Base-by-base conservation (phyloP, 1,284 basidiomycete genomes). In the Vanrija sp. region DNA sequence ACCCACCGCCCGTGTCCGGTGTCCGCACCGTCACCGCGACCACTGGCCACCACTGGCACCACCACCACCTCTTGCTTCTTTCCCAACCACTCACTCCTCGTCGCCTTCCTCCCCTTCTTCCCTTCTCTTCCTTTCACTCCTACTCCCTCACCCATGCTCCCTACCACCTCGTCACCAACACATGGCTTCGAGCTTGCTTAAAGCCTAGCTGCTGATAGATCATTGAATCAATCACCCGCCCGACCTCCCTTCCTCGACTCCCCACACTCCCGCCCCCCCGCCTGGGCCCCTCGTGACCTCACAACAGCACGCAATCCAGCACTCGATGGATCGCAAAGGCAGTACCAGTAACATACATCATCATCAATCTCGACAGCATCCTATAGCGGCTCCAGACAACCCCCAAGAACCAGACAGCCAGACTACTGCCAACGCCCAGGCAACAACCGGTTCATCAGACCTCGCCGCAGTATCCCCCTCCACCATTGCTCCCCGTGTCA, bases 321-420 rank as follows among this genome's bases (percentile, higher is more conserved):
- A 51, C 64, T 65, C 63, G 56, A 69, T 69, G 67, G 61, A 66
- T 51, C 63, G 53, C 49, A 55, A 48, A 58, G 52, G 57, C n/a
- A 58, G 51, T 48, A 29, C 38, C 15, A 38, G 34, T 34, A 34
- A 34, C 34, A 25, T 15, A 26, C 59, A 45, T 61, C 58, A 50
- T 55, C 54, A 51, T 52, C 56, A 65, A 57, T 51, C 56, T 42
- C 59, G 38, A 26, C 40, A 21, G 39, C 49, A 54, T 51, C 52
- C 43, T 38, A 40, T 42, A 46, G 52, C 50, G 43, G 46, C 49
- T 46, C 46, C 40, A 19, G 26, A 45, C 44, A 46, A 52, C 39
- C 34, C 43, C 19, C 52, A 43, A 29, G 43, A 57, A 54, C 25
- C 55, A 52, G 39, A 55, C 51, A 25, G 42, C 46, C 40, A 46